Evolutionary conservation across 768 basidiomycete species (phyloP).

Genomic region (Tulasnella sp.): DNA sequence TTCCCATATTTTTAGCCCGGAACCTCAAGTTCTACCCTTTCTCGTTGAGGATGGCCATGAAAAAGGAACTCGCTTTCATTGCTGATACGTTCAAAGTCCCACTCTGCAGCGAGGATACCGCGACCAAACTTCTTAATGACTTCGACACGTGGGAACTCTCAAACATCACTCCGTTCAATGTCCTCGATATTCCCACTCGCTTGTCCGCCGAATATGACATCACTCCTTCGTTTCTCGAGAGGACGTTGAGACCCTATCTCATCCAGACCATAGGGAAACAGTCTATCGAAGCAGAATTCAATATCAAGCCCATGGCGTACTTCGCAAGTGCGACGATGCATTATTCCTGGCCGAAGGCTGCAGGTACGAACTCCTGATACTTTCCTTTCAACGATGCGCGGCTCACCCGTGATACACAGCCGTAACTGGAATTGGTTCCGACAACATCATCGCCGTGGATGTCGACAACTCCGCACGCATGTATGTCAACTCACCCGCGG

Average conservation of each 20-base stretch:
- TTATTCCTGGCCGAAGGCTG: slow-evolving; percentile 38
- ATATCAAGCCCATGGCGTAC: slow-evolving; percentile 8
- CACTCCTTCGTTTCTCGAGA: slow-evolving; percentile 26
- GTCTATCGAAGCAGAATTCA: not conserved
- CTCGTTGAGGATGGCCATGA: slow-evolving; percentile 30
- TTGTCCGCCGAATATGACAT: slow-evolving; percentile 30
- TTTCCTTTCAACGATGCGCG: not conserved
- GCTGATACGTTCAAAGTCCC: slow-evolving; percentile 27
- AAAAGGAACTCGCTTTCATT: slow-evolving; percentile 25
- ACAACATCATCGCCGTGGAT: slow-evolving; percentile 29
- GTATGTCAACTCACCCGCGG: too few relatives aligned
- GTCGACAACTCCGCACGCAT: slow-evolving; percentile 32
- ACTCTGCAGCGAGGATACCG: slow-evolving; percentile 21
- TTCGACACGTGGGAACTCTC: slow-evolving; percentile 34
- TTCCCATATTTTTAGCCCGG: slow-evolving; percentile 30
- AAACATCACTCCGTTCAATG: slow-evolving; percentile 29
- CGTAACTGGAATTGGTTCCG: slow-evolving; percentile 35
- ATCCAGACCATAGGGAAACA: slow-evolving; percentile 33
- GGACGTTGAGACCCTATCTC: not conserved
- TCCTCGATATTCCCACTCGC: slow-evolving; percentile 31
- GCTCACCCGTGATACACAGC: slow-evolving; percentile 24
- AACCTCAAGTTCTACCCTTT: slow-evolving; percentile 41
- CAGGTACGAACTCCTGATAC: slow-evolving; percentile 24
- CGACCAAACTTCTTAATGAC: slow-evolving; percentile 26
- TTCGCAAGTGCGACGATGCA: slow-evolving; percentile 1